Evolutionary conservation across 331 rosid genomes (phyloP), one percentile per base, ranked within the genome.

Genomic region (Rosa hybrid): DNA sequence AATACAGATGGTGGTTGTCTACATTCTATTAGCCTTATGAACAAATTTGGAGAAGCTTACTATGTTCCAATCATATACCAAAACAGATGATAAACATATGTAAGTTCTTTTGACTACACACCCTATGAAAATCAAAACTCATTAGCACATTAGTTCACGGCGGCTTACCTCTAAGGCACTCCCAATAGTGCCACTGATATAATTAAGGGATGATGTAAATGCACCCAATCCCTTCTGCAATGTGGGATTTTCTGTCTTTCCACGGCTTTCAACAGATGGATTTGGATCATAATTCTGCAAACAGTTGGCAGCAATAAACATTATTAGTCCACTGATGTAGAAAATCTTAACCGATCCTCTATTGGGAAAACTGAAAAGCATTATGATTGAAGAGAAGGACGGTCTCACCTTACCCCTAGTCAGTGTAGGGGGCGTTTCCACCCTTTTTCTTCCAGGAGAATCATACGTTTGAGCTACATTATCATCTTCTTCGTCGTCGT

Each of bases 121-220:
- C 27, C 45, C 41, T 1, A 18, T 53, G 9, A 27, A 72, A 49
- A 39, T 50, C 56, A 50, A 39, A 14, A 17, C 45, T 18, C 68
- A 74, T 45, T 71, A 74, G 42, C 78, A 78, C 71, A 78, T 38
- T 34, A 14, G 21, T 76, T 20, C 16, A 16, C 41, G 18, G 6
- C 30, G 44, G 79, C 86, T 77, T 84, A 95, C 99, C 99, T 95
- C 99, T 75, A 95, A 87, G 76, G 99, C 92, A 86, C 89, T 95
- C 81, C 99, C 99, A 87, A 95, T 94, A 84, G 91, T 86, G 75
- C 93, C 93, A 77, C 97, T 89, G 41, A 94, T 89, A 59, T 95
- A 89, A 84, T 81, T 91, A 84, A 95, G 88, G 70, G 99, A 95
- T 72, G 99, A 91, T 57, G 99, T 83, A 83, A 95, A 68, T 41